Percentiles rank a stretch among this genome's conserved stretches.
Conservation (phyloP, 352 stramenopile genomes). For the Pythium grandisporangium region DNA sequence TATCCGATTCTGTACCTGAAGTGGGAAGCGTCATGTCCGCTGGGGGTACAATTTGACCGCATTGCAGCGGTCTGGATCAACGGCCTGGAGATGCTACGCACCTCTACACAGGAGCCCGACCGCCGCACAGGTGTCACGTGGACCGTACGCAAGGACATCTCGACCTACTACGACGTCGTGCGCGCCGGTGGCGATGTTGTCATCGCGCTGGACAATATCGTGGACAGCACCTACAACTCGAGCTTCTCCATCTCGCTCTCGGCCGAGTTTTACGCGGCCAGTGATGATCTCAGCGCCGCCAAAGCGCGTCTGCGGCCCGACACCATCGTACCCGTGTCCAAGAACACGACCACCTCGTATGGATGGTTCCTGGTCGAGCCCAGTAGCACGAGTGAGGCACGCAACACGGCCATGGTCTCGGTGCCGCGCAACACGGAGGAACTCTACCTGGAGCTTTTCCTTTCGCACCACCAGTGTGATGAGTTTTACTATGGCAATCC, state of each 20-base stretch:
- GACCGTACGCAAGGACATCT: slow-evolving; percentile 64
- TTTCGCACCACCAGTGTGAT: slow-evolving; percentile 69
- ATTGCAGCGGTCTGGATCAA: slow-evolving; percentile 70
- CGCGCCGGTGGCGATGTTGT: slow-evolving; percentile 37
- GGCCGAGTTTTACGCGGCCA: slow-evolving; percentile 45
- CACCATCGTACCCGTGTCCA: slow-evolving; percentile 30
- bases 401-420: slow-evolving; percentile 28
- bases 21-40: slow-evolving; percentile 27
- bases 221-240: slow-evolving; percentile 45
- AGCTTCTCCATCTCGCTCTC: slow-evolving; percentile 49
- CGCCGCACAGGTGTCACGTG: slow-evolving; percentile 30
- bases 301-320: slow-evolving; percentile 20
- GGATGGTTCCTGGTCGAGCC: slow-evolving; percentile 63
- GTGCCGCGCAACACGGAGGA: slow-evolving; percentile 53
- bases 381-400: slow-evolving; percentile 10
- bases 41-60: slow-evolving; percentile 60
- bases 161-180: slow-evolving; percentile 41
- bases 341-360: slow-evolving; percentile 27
- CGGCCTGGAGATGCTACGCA: slow-evolving; percentile 58
- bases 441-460: slow-evolving; percentile 57
- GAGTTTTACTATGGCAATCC: slow-evolving; percentile 73
- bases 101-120: slow-evolving; percentile 60
- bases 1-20: slow-evolving; percentile 52
- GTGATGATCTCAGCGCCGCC: slow-evolving; percentile 8
- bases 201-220: slow-evolving; percentile 57